Conservation (phyloP, 2,329 filamentous ascomycete species). For the Aaosphaeria arxii region DNA sequence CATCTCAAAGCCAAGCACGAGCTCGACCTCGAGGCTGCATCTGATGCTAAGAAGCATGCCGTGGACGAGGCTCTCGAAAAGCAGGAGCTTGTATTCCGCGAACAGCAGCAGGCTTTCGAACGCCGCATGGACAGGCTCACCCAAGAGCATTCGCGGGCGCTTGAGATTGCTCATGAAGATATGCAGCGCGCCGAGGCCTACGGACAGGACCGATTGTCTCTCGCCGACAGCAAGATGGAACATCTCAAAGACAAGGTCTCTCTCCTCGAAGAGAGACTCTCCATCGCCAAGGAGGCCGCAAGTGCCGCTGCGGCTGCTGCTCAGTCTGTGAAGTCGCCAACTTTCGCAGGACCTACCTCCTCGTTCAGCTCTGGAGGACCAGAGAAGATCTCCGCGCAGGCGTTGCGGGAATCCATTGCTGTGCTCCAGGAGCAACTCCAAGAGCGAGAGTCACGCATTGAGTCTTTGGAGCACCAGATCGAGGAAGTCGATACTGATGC, state of each 20-base stretch:
- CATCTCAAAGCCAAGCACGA: constrained; percentile 78
- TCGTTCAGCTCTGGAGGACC: constrained; percentile 51
- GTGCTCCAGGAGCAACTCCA: constrained; percentile 96
- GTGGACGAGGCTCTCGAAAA: constrained; percentile 53
- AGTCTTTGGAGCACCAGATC: constrained; percentile 74
- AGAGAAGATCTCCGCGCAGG: constrained; percentile 90
- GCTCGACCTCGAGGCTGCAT: constrained; percentile 78
- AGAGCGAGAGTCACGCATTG: constrained; percentile 85
- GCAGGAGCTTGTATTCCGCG: constrained; percentile 53
- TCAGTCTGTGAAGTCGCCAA: constrained; percentile 47
- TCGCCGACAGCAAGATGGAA: constrained; percentile 80
- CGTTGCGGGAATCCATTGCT: constrained; percentile 91
- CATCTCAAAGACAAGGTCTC: constrained; percentile 81
- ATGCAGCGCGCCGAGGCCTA: constrained; percentile 76
- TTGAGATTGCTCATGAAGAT: constrained; percentile 76
- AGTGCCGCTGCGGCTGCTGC: constrained; percentile 73
- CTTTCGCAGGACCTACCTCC: constrained; percentile 29
- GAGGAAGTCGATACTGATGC: constrained; percentile 71
- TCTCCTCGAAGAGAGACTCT: constrained; percentile 85
- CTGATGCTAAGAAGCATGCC: constrained; percentile 63
- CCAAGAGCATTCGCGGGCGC: constrained; percentile 58
- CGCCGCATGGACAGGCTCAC: constrained; percentile 43
- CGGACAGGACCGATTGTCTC: constrained; percentile 73
- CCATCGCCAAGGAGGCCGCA: constrained; percentile 84
- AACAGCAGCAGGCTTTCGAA: constrained; percentile 45